A percentile compares a stretch with the other conserved stretches of the same genome.
Conservation (phyloP, 2,329 filamentous ascomycete species). For the Teratosphaeria gauchensis region DNA sequence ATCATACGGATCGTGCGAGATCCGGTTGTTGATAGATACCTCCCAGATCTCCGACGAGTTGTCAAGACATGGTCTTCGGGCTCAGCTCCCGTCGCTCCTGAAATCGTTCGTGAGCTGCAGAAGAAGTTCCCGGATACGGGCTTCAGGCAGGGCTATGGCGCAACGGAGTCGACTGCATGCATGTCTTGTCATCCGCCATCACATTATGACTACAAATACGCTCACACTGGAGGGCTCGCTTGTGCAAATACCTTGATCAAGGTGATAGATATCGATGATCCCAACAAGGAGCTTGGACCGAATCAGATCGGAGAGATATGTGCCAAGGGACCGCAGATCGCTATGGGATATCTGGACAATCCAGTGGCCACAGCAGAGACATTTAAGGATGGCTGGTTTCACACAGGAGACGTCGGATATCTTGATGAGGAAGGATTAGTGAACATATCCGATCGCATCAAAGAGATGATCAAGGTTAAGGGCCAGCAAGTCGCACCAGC, state of each 20-base stretch:
- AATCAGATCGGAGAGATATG: slow-evolving; percentile 42
- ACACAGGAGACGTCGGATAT: slow-evolving; percentile 49
- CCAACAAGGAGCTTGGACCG: slow-evolving; percentile 36
- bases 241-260: slow-evolving; percentile 51
- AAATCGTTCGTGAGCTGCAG: slow-evolving; percentile 48
- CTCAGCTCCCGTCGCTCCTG: slow-evolving; percentile 47
- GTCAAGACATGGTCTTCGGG: slow-evolving; percentile 50
- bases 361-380: slow-evolving; percentile 29
- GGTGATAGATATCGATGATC: slow-evolving; percentile 45
- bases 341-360: slow-evolving; percentile 29
- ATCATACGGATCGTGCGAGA: slow-evolving; percentile 52
- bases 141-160: slow-evolving; percentile 59
- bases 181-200: slow-evolving; percentile 52
- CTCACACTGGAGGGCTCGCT: slow-evolving; percentile 44
- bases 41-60: slow-evolving; percentile 36
- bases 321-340: slow-evolving; percentile 28
- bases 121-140: slow-evolving; percentile 48
- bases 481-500: slow-evolving; percentile 54
- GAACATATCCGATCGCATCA: slow-evolving; percentile 52
- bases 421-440: slow-evolving; percentile 49
- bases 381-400: slow-evolving; percentile 42
- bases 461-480: slow-evolving; percentile 61
- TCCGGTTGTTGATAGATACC: slow-evolving; percentile 42
- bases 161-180: slow-evolving; percentile 56
- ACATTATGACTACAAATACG: slow-evolving; percentile 49